Conservation (phyloP, 2,329 filamentous ascomycete genomes). For the Botryotinia narcissicola region DNA sequence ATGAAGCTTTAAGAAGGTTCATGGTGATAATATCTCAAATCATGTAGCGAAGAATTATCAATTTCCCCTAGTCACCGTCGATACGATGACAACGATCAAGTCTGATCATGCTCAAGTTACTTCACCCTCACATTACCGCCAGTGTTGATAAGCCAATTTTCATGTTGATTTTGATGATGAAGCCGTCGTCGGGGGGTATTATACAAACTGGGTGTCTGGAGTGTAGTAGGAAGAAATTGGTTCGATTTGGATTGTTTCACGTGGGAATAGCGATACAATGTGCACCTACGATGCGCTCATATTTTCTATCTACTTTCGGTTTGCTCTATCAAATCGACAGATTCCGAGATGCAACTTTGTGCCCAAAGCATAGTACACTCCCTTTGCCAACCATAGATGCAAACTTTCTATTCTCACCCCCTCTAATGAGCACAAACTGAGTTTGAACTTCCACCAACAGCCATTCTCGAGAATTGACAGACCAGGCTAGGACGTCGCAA, state of each 20-base stretch:
- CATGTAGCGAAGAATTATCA: not conserved
- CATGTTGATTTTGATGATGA: not conserved
- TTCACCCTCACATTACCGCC: not conserved
- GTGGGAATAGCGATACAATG: not conserved
- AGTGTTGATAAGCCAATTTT: not conserved
- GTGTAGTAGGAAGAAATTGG: not conserved
- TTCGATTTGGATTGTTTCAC: not conserved
- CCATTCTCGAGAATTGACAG: too few species aligned
- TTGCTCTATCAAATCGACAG: not conserved
- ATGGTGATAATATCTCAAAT: not conserved
- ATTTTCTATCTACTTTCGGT: not conserved
- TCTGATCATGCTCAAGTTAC: not conserved
- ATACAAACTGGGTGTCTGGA: not conserved
- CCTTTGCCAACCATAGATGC: not conserved
- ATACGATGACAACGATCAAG: not conserved
- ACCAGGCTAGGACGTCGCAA: too few species aligned
- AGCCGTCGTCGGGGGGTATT: not conserved
- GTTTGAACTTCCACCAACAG: too few species aligned
- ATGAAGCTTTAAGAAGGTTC: not conserved
- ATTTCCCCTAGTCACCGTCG: not conserved
- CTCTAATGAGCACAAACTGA: too few species aligned
- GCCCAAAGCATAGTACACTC: not conserved
- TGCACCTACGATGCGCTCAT: not conserved
- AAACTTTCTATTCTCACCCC: too few species aligned
- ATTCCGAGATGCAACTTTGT: fast-evolving